A percentile compares a stretch with the other conserved stretches of the same genome.
These are phyloP conservation scores for Parietichytrium sp. DNA, from an alignment of 108 stramenopile species.

Conservation along the genomic window DNA sequence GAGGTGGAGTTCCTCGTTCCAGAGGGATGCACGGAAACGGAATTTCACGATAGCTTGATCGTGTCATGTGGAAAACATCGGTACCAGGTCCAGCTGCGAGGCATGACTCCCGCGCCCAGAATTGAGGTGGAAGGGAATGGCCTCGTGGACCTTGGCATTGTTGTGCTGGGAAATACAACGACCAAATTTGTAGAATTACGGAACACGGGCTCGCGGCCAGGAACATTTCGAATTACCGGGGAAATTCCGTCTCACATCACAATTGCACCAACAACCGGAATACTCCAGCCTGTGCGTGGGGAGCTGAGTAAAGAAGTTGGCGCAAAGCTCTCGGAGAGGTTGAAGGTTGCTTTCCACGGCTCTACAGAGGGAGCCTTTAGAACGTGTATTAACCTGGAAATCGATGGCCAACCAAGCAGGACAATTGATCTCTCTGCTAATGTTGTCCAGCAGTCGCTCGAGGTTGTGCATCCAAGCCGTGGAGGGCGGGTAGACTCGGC, in stretches of 20 bases:
- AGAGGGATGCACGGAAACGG: background rate
- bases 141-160: background rate
- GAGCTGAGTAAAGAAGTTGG: no score
- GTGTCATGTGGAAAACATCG: background rate
- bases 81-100: background rate
- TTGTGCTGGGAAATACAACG: background rate
- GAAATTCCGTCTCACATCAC: background rate
- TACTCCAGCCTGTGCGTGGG: no score
- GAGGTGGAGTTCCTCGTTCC: constrained; percentile 49
- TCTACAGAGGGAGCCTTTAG: background rate
- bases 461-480: constrained; percentile 26
- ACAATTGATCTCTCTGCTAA: constrained; percentile 41
- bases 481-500: background rate
- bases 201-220: background rate
- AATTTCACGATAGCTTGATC: constrained; percentile 38
- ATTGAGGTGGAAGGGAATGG: constrained; percentile 33
- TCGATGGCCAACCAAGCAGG: background rate
- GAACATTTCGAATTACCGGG: background rate
- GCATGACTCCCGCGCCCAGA: background rate
- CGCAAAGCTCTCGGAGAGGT: background rate
- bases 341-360: background rate
- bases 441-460: constrained; percentile 41
- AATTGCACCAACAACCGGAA: background rate
- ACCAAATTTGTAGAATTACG: background rate
- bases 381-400: background rate